phyloP scores from a whole-genome alignment of 2,329 filamentous ascomycete species.

The Fusarium miscanthi region DNA sequence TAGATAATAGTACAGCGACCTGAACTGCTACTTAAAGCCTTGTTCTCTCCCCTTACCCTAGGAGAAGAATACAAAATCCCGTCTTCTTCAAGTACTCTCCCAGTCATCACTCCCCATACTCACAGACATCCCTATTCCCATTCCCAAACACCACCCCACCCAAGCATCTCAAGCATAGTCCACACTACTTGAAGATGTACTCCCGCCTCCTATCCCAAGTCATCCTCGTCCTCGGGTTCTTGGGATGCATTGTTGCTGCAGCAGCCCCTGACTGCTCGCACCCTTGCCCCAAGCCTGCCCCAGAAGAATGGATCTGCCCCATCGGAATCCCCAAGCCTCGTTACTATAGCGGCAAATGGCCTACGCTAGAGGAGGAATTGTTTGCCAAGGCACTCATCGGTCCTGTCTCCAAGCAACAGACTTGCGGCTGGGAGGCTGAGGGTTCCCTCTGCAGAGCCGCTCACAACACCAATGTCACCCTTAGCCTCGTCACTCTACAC shows the following conservation, averaged over 20 bases:
- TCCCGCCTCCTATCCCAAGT: accelerated
- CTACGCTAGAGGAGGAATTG: background rate
- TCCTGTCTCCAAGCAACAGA: background rate
- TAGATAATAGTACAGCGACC: accelerated
- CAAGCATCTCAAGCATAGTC: accelerated
- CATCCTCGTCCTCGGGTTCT: background rate
- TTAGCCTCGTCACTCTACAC: background rate
- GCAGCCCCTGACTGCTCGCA: background rate
- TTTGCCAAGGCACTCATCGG: background rate
- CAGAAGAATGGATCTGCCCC: background rate
- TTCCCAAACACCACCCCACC: background rate
- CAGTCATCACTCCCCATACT: background rate
- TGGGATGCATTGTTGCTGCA: background rate
- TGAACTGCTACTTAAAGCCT: background rate
- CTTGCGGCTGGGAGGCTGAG: background rate
- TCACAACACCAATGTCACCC: background rate
- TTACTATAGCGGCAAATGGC: background rate
- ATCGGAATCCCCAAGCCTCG: background rate
- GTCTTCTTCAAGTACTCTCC: background rate
- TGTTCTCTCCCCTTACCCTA: background rate
- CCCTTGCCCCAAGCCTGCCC: too few relatives aligned
- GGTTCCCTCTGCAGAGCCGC: background rate
- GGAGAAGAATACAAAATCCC: accelerated
- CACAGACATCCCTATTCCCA: too few relatives aligned
- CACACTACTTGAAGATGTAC: background rate